phyloP scores from a whole-genome alignment of 257 asterid genomes.

The Mitragyna speciosa region DNA sequence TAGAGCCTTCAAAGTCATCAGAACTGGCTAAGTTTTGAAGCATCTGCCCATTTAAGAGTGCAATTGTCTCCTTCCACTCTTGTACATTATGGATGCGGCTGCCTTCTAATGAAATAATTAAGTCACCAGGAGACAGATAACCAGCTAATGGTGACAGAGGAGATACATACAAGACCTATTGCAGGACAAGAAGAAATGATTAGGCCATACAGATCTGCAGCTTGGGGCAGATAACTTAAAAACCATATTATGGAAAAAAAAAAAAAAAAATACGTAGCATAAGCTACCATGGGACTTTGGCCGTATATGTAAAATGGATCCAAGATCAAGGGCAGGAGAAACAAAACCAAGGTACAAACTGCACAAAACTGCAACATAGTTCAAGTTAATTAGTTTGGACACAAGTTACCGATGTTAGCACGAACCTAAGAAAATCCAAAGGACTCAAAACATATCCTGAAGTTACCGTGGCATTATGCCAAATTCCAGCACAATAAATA shows the following conservation, averaged over 20 bases:
- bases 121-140: conserved; percentile 60
- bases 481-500: conserved; percentile 89
- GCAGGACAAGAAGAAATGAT: conserved; percentile 19
- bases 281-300: conserved; percentile 64
- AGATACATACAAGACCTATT: conserved; percentile 75
- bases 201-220: conserved; percentile 19
- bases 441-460: background rate
- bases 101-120: conserved; percentile 59
- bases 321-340: conserved; percentile 57
- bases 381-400: conserved; percentile 22
- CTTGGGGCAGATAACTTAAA: conserved; percentile 9
- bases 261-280: conserved; percentile 15
- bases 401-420: conserved; percentile 14
- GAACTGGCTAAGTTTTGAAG: conserved; percentile 24
- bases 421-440: background rate
- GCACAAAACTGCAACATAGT: conserved; percentile 59
- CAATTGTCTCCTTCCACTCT: conserved; percentile 58
- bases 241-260: conserved; percentile 15
- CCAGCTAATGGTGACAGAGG: conserved; percentile 60
- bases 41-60: conserved; percentile 38
- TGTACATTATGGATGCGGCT: conserved; percentile 46
- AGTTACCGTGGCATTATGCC: conserved; percentile 92
- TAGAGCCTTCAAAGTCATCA: conserved; percentile 26
- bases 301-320: conserved; percentile 69
- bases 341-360: conserved; percentile 57